Conservation (phyloP, 2,329 filamentous ascomycete species). For the Neonectria magnoliae region DNA sequence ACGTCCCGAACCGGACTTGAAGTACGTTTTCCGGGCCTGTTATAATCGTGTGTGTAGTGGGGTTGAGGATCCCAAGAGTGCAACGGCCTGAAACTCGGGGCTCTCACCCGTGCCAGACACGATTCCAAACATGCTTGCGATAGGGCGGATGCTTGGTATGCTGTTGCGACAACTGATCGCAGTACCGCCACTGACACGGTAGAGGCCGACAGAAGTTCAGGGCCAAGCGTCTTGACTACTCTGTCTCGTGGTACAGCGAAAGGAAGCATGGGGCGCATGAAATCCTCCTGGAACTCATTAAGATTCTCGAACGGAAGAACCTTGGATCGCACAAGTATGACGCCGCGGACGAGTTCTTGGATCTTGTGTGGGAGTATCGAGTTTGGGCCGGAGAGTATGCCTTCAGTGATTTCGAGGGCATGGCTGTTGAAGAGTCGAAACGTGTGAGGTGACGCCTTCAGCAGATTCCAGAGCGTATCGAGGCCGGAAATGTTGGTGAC, state of each 20-base stretch:
- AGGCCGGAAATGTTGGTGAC: slow-evolving; percentile 21
- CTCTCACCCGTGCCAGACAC: slow-evolving; percentile 26
- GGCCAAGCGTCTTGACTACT: slow-evolving; percentile 2
- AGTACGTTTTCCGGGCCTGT: neutral
- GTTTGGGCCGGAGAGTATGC: slow-evolving; percentile 22
- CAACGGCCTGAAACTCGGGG: slow-evolving; percentile 25
- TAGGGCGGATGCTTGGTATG: slow-evolving; percentile 30
- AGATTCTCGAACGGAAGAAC: slow-evolving; percentile 23
- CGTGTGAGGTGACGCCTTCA: slow-evolving; percentile 22
- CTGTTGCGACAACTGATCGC: slow-evolving; percentile 30
- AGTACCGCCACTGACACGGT: slow-evolving; percentile 11
- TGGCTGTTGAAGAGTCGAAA: slow-evolving; percentile 25
- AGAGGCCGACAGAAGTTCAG: neutral
- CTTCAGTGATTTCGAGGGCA: slow-evolving; percentile 13
- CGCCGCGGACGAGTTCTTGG: slow-evolving; percentile 14
- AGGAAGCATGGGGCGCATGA: slow-evolving; percentile 6
- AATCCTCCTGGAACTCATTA: neutral
- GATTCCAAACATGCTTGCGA: slow-evolving; percentile 33
- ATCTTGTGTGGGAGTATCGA: slow-evolving; percentile 13
- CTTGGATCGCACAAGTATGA: slow-evolving; percentile 20
- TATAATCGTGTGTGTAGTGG: slow-evolving; percentile 8
- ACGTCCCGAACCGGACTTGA: neutral
- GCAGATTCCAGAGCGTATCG: slow-evolving; percentile 28
- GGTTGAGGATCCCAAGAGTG: slow-evolving; percentile 14
- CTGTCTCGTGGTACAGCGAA: neutral